Conservation (phyloP, 768 basidiomycete genomes). For the Fibroporia radiculosa region DNA sequence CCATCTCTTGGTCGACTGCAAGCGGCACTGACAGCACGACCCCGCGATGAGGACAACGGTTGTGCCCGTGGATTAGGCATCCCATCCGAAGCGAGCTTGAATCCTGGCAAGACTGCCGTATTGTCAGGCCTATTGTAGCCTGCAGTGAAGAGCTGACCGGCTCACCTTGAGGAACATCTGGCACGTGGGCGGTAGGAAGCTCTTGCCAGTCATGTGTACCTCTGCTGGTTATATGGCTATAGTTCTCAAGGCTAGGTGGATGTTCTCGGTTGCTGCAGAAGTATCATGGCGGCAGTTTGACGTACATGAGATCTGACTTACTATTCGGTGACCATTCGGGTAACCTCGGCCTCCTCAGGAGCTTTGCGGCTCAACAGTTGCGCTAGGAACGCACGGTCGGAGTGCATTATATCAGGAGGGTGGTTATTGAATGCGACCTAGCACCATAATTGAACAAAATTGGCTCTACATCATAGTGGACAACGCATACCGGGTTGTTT, state of each 20-base stretch:
- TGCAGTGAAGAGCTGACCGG: too few relatives aligned
- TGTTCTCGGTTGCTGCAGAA: too few relatives aligned
- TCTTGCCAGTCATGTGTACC: too few relatives aligned
- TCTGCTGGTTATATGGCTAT: too few relatives aligned
- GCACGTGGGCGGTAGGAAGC: too few relatives aligned
- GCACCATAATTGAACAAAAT: not conserved
- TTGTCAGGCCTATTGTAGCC: too few relatives aligned
- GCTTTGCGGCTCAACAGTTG: conserved; percentile 41
- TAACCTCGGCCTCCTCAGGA: conserved; percentile 39
- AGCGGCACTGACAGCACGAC: not conserved
- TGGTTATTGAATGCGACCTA: conserved; percentile 36
- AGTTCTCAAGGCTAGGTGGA: too few relatives aligned
- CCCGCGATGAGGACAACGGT: not conserved
- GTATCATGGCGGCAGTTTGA: too few relatives aligned
- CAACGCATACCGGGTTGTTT: not conserved
- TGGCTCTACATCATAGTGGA: not conserved
- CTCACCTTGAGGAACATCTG: too few relatives aligned
- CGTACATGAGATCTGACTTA: too few relatives aligned
- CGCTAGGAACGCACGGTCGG: conserved; percentile 42
- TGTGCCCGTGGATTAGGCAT: not conserved
- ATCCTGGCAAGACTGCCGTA: not conserved
- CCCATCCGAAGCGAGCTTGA: not conserved
- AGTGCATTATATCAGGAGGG: conserved; percentile 33
- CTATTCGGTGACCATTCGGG: too few relatives aligned
- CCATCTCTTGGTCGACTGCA: too few relatives aligned